Percentiles rank a stretch among this genome's conserved stretches.
Conservation (phyloP, 768 basidiomycete genomes). For the Boletellus ananiceps region DNA sequence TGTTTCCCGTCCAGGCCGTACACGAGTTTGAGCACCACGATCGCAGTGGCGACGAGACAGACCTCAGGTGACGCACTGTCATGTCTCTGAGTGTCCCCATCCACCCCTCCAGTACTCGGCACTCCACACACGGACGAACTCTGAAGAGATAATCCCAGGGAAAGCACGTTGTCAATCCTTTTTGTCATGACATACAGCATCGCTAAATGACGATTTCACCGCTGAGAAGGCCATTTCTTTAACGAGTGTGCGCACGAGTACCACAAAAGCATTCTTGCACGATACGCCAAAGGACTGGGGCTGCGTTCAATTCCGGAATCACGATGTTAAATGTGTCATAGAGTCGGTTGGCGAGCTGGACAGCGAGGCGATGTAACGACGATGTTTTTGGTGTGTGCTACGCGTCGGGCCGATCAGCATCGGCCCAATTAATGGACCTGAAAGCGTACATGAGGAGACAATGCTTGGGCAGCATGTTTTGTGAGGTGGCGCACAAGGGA, state of each 20-base stretch:
- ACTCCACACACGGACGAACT: conserved; percentile 45
- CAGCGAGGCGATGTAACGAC: conserved; percentile 54
- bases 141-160: conserved; percentile 58
- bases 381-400: conserved; percentile 64
- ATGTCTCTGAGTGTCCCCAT: conserved; percentile 40
- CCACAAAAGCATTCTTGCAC: conserved; percentile 58
- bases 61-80: conserved; percentile 71
- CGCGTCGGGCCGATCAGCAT: conserved; percentile 12
- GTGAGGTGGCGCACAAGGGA: conserved; percentile 67
- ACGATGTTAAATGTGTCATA: conserved; percentile 50
- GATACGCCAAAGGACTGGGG: conserved; percentile 74
- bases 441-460: conserved; percentile 60
- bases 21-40: conserved; percentile 77
- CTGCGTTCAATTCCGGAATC: conserved; percentile 72
- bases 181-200: conserved; percentile 63
- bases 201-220: conserved; percentile 33
- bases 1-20: conserved; percentile 74
- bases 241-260: conserved; percentile 54
- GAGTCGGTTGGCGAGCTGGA: conserved; percentile 58
- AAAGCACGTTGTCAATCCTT: conserved; percentile 49
- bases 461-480: conserved; percentile 57
- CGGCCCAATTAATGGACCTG: not conserved
- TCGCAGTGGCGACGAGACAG: conserved; percentile 50
- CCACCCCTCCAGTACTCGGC: conserved; percentile 28
- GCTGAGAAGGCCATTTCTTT: not conserved